Evolutionary conservation across 345 rosid genomes (phyloP), one percentile per base, ranked within the genome.

Genomic region (Rhodamnia rubescens): DNA sequence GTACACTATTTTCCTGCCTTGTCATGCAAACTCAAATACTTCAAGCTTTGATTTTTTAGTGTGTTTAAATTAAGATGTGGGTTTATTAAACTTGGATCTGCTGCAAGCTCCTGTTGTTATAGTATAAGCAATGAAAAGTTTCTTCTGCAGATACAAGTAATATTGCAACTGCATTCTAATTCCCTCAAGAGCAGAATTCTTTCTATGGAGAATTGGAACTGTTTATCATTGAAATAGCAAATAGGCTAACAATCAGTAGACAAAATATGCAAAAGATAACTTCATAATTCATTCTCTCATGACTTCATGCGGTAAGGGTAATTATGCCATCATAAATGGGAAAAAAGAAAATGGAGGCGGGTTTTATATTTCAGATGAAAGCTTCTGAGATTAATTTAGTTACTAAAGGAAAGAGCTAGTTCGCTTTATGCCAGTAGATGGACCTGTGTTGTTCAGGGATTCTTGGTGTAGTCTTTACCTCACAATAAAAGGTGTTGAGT

Each of bases 1-100:
- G 99, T 95, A 90, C 87, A 50, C 24, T 8, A 18, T 51, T 64
- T 27, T 40, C 32, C 49, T 36, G 22, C 32, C 27, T 29, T 80
- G 53, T 21, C 52, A 56, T 3, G 42, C 40, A 26, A 50, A 14
- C 42, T 81, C n/a, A n/a, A 3, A 0, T 82, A 53, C 53, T 51
- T 51, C 40, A 13, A 40, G 16, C 8, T 81, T 81, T 36, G 0
- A 49, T 81, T 81, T 1, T 49, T 49, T 24, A 27, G 2, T 49
- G 54, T 26, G 32, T 49, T 81, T 81, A 47, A 81, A 24, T 6
- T 8, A 29, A 61, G 42, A 64, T 8, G 59, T 56, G 59, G 27
- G 27, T 56, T 56, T 9, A 56, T 56, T 5, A 56, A 56, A 56
- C 22, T 11, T 56, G 59, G 59, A 56, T 56, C 59, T 22, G 59